Conservation (phyloP, 2,329 filamentous ascomycete genomes). For the Cladosporium cucumerinum region DNA sequence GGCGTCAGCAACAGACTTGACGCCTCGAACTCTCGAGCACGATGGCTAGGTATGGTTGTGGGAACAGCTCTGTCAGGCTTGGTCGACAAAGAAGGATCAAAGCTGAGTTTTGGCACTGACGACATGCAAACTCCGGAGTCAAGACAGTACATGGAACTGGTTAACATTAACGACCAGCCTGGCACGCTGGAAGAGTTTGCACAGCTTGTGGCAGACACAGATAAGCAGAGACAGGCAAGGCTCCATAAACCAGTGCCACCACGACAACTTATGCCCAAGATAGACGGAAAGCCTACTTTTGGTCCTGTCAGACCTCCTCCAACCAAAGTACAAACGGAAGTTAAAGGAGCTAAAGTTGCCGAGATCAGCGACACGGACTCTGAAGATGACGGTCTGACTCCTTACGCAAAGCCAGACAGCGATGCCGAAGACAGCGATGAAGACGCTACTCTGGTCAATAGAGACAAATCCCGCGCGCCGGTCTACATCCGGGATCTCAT, state of each 20-base stretch:
- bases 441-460: slow-evolving; percentile 79
- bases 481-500: slow-evolving; percentile 91
- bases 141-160: slow-evolving; percentile 68
- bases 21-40: slow-evolving; percentile 68
- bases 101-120: slow-evolving; percentile 79
- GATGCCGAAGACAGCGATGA: slow-evolving; percentile 91
- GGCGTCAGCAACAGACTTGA: slow-evolving; percentile 81
- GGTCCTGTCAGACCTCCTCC: slow-evolving; percentile 32
- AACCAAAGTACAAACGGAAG: slow-evolving; percentile 26
- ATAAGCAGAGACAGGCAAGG: background rate
- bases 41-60: slow-evolving; percentile 84
- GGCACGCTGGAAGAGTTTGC: slow-evolving; percentile 56
- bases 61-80: slow-evolving; percentile 69
- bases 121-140: slow-evolving; percentile 72
- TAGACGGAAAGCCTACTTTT: slow-evolving; percentile 32
- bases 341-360: slow-evolving; percentile 32
- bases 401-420: slow-evolving; percentile 82
- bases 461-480: slow-evolving; percentile 77
- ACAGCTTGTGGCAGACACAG: slow-evolving; percentile 22
- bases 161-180: slow-evolving; percentile 58
- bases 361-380: slow-evolving; percentile 31
- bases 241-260: background rate
- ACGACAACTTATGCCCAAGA: slow-evolving; percentile 20
- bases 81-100: slow-evolving; percentile 63
- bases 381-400: slow-evolving; percentile 60